Evolutionary conservation across 495 filamentous ascomycete genomes (phyloP), one percentile per base, ranked within the genome.

Genomic region (Penicillium tannophilum): DNA sequence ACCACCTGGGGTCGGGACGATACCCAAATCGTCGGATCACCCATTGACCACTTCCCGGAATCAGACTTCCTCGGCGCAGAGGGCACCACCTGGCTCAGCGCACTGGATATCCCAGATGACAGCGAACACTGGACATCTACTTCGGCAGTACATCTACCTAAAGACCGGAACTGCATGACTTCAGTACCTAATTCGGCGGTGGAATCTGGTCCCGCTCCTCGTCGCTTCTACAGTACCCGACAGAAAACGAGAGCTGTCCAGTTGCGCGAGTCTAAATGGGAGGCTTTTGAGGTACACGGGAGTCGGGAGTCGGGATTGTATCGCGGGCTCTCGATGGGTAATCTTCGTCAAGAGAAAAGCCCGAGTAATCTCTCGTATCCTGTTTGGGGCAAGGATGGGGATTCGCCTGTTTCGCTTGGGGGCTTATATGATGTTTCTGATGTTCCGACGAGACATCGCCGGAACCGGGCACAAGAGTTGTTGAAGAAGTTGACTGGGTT

Each of bases 401-500:
- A 52, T 30, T 35, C 35, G 17, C 19, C n/a, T 11, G 44, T 23
- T 49, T 23, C 20, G 23, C 39, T 17, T 3, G 24, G 16, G 24
- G 41, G n/a, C 14, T 44, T 63, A 39, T 59, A 61, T 30, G 60
- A 57, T 14, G 11, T 16, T 6, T 54, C 11, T 45, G 41, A 43
- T 14, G 23, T 9, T 1, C 35, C 33, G 10, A 42, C 46, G 3
- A 39, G 52, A 7, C 56, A 63, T 28, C 43, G 59, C 31, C 36
- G 65, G 8, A 53, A 58, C 23, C 52, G 58, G 10, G 67, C 67
- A 2, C 63, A 63, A 33, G 24, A 59, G 23, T 44, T 70, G 28
- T 48, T 68, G 47, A 63, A 54, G 51, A 70, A 59, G 49, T 64
- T 70, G 61, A 49, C 65, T 35, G 67, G 67, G 14, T 30, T 68